Base-by-base conservation (phyloP, 2,329 filamentous ascomycete species). In the Pseudopithomyces chartarum region DNA sequence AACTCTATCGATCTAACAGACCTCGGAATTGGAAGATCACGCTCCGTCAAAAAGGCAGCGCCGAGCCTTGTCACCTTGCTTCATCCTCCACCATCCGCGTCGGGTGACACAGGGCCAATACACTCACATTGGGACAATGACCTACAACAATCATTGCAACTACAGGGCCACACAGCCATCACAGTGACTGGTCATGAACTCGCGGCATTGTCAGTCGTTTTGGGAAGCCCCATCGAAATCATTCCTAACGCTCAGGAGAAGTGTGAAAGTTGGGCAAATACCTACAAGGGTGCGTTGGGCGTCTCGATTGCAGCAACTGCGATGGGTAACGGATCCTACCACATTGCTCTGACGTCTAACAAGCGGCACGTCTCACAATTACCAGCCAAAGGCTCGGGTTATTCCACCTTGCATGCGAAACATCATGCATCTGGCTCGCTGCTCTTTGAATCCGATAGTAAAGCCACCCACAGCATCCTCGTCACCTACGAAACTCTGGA, bases 371-470 rank as follows among this genome's bases (percentile, higher is more conserved):
- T 65, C 23, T 55, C 64, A 2, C 69, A 73, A 33, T 57, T 62
- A 19, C 64, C 66, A 1, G 54, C 66, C 1, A 59, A 52, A 32
- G 66, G 67, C 23, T 68, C 68, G 1, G 58, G 66, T 7, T 65
- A 66, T 44, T 74, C 70, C n/a, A 58, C 63, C 5, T 60, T 74
- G 7, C 69, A 63, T 50, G 70, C 71, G 40, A 75, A 74, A 52
- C 71, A 75, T 43, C 50, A 74, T 8, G 69, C 70, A 10, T 64
- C 61, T 10, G 70, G 71, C 39, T 70, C 67, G 7, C 49, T 75
- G 0, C 71, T 71, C 2, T 71, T 63, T 44, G 59, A 60, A 2
- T 61, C 63, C 22, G 61, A 71, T 26, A 48, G 56, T 2, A 62
- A 59, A 2, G 50, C 48, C 17, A 46, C 65, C 2, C 60, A 64